Evolutionary conservation across 225 moss, liverwort and hornwort species (phyloP), one percentile per base, ranked within the genome.

Genomic region (Bryum argenteum): DNA sequence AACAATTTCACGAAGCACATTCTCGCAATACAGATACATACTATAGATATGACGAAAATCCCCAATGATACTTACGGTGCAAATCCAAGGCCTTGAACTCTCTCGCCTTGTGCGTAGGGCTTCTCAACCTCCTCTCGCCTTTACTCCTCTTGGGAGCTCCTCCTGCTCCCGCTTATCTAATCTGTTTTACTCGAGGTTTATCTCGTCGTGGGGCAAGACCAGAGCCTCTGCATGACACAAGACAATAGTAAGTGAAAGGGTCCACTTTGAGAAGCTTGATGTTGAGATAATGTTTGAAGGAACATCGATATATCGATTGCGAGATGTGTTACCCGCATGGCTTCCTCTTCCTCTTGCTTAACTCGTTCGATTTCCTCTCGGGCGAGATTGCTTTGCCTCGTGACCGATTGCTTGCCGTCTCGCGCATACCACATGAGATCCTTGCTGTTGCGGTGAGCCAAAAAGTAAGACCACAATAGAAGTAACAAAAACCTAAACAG

Each of bases 371-470:
- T 89, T 76, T 97, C 97, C 54, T 89, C 91, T 77, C 81, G 80
- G 10, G 89, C 82, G n/a, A 47, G 92, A 85, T 72, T 74, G 76
- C 45, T 81, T 88, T 47, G 79, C 90, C 62, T 81, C 81, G 73
- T 77, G 61, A 74, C 68, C 39, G 79, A 66, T 79, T 74, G 65
- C 52, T 95, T 79, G 61, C 22, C 82, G 33, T 94, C 93, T 72
- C 87, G 87, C 17, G 92, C 87, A 80, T 97, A 97, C 97, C 94
- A 97, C 67, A 92, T 83, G 60, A 97, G 83, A 78, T 97, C 97
- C 79, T 97, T 97, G 21, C 97, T 95, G 89, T 69, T 72, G 66
- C 44, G 67, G 67, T 28, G 11, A 63, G 70, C 60, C 45, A 57
- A 8, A 61, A n/a, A n/a, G 55, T 61, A 61, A 54, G 66, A 59